Evolutionary conservation across 305 asterid species (phyloP).

Genomic region (Salvia sclarea): DNA sequence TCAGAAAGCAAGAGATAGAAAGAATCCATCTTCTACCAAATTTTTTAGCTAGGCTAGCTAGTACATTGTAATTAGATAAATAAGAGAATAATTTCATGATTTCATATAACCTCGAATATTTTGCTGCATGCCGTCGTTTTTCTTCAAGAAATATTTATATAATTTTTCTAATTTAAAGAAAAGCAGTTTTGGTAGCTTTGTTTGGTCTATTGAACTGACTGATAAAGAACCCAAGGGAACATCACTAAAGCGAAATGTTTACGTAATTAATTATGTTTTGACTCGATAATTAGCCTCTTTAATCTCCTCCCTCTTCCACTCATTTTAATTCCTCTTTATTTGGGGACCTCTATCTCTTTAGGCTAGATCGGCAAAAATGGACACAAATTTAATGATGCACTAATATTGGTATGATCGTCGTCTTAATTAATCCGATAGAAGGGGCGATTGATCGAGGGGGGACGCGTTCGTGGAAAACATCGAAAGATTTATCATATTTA

Average conservation of each 20-base stretch:
- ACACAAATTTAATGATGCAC: too few relatives aligned
- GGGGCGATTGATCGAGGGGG: too few relatives aligned
- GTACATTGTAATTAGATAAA: neutral
- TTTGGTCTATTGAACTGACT: conserved; percentile 26
- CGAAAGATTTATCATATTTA: conserved; percentile 18
- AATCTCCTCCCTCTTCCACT: conserved; percentile 5
- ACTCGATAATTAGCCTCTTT: neutral
- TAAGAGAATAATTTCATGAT: neutral
- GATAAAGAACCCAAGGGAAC: conserved; percentile 34
- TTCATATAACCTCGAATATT: neutral
- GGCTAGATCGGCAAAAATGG: too few relatives aligned
- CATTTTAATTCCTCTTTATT: neutral
- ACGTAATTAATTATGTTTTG: conserved; percentile 17
- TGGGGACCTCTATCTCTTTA: conserved; percentile 7
- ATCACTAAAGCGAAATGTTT: conserved; percentile 24
- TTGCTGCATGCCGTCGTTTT: conserved; percentile 13
- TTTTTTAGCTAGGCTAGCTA: neutral
- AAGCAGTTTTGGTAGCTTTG: neutral
- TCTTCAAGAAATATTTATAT: neutral
- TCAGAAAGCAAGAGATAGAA: neutral
- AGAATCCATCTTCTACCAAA: neutral
- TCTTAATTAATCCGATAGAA: too few relatives aligned
- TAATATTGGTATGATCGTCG: neutral
- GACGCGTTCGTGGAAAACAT: neutral
- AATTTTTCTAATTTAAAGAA: too few relatives aligned